Percentiles rank a stretch among this genome's conserved stretches.
Evolutionary conservation across 768 basidiomycete species (phyloP).

Genomic region (Leccinum disarticulatum): DNA sequence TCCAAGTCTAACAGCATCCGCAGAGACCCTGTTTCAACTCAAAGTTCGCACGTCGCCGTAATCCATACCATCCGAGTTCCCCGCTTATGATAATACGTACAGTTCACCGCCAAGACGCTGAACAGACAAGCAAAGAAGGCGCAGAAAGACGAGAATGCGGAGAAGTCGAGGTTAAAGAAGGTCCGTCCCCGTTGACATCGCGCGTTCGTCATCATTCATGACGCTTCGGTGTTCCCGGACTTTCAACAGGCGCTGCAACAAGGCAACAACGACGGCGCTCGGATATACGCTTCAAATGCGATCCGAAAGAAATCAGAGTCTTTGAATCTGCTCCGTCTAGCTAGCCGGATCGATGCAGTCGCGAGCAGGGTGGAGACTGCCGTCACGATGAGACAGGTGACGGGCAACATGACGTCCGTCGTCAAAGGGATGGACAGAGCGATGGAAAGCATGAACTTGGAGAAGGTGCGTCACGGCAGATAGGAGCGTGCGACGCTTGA

Average conservation of each 20-base stretch:
- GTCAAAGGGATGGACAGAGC: constrained; percentile 99
- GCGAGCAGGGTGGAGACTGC: constrained; percentile 97
- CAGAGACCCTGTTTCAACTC: constrained; percentile 98
- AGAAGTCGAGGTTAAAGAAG: constrained; percentile 93
- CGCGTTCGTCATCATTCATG: not conserved
- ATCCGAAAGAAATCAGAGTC: constrained; percentile 97
- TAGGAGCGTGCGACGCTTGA: not conserved
- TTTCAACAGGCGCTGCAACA: constrained; percentile 82
- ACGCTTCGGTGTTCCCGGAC: not conserved
- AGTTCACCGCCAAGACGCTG: constrained; percentile 99
- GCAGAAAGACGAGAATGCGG: constrained; percentile 87
- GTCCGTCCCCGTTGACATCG: constrained; percentile 37
- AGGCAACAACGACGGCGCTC: constrained; percentile 94
- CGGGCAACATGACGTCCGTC: constrained; percentile 94
- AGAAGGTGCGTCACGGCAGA: constrained; percentile 59
- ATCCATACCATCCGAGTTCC: constrained; percentile 6
- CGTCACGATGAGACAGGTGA: constrained; percentile 95
- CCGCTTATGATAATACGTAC: constrained; percentile 1
- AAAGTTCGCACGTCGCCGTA: constrained; percentile 57
- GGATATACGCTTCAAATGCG: constrained; percentile 97
- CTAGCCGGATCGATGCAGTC: constrained; percentile 94
- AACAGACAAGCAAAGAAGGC: constrained; percentile 96
- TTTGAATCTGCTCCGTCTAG: constrained; percentile 85
- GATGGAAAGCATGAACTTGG: constrained; percentile 99
- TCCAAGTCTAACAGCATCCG: constrained; percentile 8